phyloP scores from a whole-genome alignment of 305 asterid genomes.

The Fraxinus ornus region DNA sequence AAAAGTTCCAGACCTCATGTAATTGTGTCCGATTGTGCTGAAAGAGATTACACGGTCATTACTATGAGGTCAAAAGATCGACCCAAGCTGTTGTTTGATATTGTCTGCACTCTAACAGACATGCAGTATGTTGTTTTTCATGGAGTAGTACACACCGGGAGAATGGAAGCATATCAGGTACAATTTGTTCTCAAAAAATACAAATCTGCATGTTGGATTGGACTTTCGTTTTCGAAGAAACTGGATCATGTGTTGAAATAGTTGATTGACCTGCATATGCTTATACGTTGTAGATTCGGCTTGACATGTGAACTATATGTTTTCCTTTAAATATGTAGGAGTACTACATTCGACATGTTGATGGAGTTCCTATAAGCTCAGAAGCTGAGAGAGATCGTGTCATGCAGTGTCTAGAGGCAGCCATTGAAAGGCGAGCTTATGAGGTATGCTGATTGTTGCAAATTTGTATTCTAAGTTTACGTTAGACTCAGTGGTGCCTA shows the following conservation, averaged over 20 bases:
- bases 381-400: constrained; percentile 81
- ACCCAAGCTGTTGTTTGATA: constrained; percentile 79
- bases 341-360: constrained; percentile 71
- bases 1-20: constrained; percentile 52
- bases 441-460: constrained; percentile 38
- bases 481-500: neutral
- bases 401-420: constrained; percentile 74
- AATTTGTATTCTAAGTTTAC: neutral
- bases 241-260: neutral
- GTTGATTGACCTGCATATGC: neutral
- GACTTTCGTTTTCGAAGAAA: neutral
- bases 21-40: constrained; percentile 53
- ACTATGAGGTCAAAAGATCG: constrained; percentile 70
- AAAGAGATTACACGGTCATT: constrained; percentile 68
- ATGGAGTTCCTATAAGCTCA: constrained; percentile 72
- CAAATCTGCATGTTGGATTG: constrained; percentile 1
- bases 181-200: neutral
- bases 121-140: constrained; percentile 81
- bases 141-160: constrained; percentile 72
- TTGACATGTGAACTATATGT: constrained; percentile 1
- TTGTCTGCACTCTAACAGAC: constrained; percentile 71
- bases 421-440: constrained; percentile 67
- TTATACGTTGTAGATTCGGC: neutral
- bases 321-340: constrained; percentile 43
- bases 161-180: constrained; percentile 75